These are phyloP conservation scores for Termitomyces bulborhizus DNA, from an alignment of 768 basidiomycete species.

Conservation along the genomic window DNA sequence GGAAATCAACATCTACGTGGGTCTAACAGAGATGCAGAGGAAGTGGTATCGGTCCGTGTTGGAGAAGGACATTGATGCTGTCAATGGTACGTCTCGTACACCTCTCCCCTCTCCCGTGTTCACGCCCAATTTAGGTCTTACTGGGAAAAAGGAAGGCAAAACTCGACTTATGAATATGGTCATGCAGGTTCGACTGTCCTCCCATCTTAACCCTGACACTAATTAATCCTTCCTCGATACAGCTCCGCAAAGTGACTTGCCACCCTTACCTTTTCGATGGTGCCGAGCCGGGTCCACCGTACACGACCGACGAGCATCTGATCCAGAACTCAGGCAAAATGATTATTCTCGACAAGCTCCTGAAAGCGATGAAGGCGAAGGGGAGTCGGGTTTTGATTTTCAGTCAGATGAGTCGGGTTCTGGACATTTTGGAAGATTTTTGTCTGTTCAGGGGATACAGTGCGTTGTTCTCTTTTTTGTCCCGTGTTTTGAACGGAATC, in stretches of 20 bases:
- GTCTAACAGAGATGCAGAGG: constrained; percentile 93
- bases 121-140: constrained; percentile 47
- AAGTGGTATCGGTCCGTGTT: constrained; percentile 97
- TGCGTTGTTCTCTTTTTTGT: constrained; percentile 32
- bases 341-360: constrained; percentile 93
- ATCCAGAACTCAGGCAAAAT: constrained; percentile 95
- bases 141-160: constrained; percentile 98
- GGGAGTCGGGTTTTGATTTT: constrained; percentile 97
- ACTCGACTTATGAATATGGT: constrained; percentile 98
- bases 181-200: constrained; percentile 71
- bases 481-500: too few species aligned
- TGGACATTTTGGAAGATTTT: constrained; percentile 97
- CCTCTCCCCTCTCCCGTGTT: background rate
- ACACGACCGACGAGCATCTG: constrained; percentile 96
- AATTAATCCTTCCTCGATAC: background rate
- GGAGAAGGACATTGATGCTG: constrained; percentile 98
- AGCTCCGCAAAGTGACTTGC: constrained; percentile 82
- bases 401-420: constrained; percentile 98
- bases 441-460: constrained; percentile 88
- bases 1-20: constrained; percentile 98
- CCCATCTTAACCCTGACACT: background rate
- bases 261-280: constrained; percentile 93
- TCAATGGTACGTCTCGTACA: constrained; percentile 60
- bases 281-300: constrained; percentile 98
- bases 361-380: constrained; percentile 81